A percentile compares a stretch with the other conserved stretches of the same genome.
Conservation (phyloP, 768 basidiomycete genomes). For the Mycena rosella region DNA sequence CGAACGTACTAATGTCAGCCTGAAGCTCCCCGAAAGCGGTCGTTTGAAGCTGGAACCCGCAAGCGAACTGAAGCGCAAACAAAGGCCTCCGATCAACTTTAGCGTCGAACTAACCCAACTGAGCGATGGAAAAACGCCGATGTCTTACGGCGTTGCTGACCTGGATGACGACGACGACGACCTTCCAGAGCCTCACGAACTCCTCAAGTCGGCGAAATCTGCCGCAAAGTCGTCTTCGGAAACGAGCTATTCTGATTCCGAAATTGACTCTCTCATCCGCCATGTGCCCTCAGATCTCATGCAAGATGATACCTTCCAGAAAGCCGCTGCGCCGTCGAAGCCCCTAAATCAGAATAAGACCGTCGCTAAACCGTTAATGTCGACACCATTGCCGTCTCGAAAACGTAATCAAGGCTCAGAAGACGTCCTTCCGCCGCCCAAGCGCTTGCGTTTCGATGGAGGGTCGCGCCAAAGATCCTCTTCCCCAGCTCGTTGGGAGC, state of each 20-base stretch:
- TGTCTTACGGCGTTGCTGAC: slow-evolving; percentile 39
- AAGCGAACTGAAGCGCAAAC: slow-evolving; percentile 45
- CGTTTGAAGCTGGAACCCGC: slow-evolving; percentile 59
- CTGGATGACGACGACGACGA: slow-evolving; percentile 53
- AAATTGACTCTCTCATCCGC: slow-evolving; percentile 59
- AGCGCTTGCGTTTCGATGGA: slow-evolving; percentile 21
- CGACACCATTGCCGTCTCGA: slow-evolving; percentile 25
- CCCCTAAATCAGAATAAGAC: background rate
- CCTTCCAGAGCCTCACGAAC: slow-evolving; percentile 55
- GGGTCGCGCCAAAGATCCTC: slow-evolving; percentile 3
- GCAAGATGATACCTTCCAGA: background rate
- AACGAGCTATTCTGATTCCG: slow-evolving; percentile 56
- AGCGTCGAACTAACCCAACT: slow-evolving; percentile 63
- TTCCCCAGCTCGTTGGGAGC: slow-evolving; percentile 10
- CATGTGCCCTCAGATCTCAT: slow-evolving; percentile 47
- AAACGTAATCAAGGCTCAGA: slow-evolving; percentile 21
- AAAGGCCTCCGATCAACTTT: slow-evolving; percentile 55
- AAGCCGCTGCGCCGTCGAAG: background rate
- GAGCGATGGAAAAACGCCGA: slow-evolving; percentile 40
- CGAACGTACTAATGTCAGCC: slow-evolving; percentile 56
- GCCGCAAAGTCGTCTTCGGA: slow-evolving; percentile 44
- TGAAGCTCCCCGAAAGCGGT: slow-evolving; percentile 53
- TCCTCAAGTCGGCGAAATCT: slow-evolving; percentile 42
- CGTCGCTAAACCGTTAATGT: slow-evolving; percentile 5
- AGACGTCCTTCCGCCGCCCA: slow-evolving; percentile 12